Evolutionary conservation across 176 grass and related monocot genomes (phyloP), one percentile per base, ranked within the genome.

Genomic region (Oryza brachyantha): DNA sequence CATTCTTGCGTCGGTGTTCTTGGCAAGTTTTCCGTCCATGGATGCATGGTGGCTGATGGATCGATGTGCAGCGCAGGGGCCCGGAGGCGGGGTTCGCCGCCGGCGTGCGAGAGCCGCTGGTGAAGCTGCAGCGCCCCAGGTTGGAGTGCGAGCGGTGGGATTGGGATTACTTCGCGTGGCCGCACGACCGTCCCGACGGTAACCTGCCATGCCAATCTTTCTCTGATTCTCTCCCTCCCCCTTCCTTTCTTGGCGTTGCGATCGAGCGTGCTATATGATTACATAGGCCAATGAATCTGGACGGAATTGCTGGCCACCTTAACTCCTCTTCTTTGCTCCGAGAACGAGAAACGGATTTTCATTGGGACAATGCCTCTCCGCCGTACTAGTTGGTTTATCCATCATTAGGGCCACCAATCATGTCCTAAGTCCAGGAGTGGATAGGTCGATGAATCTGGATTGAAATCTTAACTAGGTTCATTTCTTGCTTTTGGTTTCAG

Each of bases 121-220:
- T 93, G 73, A 93, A 71, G 76, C 80, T 90, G 74, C 82, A 90
- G 81, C 75, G 78, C 25, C 88, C 91, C n/a, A 70, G 22, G 78
- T 90, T 64, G n/a, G 88, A 93, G 36, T 93, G 88, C 76, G 82
- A 93, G 84, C 72, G 27, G 68, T 90, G 85, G 88, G 82, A 93
- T 63, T 93, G 91, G 91, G 79, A 29, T 25, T 87, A 90, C 73
- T 85, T 90, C 76, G 74, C 54, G 54, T 93, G 91, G 91, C 91
- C 91, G 78, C 77, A 93, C 72, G 91, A 93, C 28, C 66, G 81
- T 14, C 74, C 61, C 76, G 91, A 93, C 71, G 91, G 88, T 90
- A 61, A 77, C 65, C 68, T 36, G 9, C 3, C 70, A 32, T 36
- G 9, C 3, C 70, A 32, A 40, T 68, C 65, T 63, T 9, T 7